Conservation (phyloP, 768 basidiomycete species). For the Auricularia sp. region DNA sequence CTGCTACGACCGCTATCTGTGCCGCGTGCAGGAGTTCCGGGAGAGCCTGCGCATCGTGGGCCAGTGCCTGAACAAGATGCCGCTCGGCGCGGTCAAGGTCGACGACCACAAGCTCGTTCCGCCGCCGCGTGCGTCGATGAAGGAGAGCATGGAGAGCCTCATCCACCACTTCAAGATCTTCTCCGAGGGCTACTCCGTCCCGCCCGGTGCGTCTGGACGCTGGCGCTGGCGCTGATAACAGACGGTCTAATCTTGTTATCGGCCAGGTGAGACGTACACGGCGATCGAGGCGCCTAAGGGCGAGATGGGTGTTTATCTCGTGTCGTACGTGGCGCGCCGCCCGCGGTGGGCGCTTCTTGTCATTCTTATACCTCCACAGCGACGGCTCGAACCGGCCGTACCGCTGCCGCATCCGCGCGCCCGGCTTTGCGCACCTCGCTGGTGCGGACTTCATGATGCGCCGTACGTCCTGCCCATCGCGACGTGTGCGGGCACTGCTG, state of each 20-base stretch:
- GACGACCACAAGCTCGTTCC: slow-evolving; percentile 98
- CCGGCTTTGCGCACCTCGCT: slow-evolving; percentile 91
- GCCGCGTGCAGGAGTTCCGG: slow-evolving; percentile 96
- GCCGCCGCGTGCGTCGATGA: slow-evolving; percentile 95
- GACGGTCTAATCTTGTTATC: not conserved
- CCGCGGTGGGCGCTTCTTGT: too few relatives aligned
- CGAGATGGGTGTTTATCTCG: slow-evolving; percentile 97
- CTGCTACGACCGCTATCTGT: slow-evolving; percentile 95
- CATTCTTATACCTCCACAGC: slow-evolving; percentile 24
- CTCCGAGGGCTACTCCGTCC: slow-evolving; percentile 94
- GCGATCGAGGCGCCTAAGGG: slow-evolving; percentile 99
- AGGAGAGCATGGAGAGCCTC: slow-evolving; percentile 96
- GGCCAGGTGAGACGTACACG: slow-evolving; percentile 70
- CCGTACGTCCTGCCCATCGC: slow-evolving; percentile 40
- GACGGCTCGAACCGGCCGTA: slow-evolving; percentile 96
- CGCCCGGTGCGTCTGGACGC: slow-evolving; percentile 43
- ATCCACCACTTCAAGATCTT: slow-evolving; percentile 99
- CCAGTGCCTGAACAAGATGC: slow-evolving; percentile 95
- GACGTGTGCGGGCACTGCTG: slow-evolving; percentile 3
- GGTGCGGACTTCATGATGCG: slow-evolving; percentile 98
- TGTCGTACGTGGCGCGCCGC: slow-evolving; percentile 52
- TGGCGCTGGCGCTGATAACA: not conserved
- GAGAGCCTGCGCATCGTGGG: slow-evolving; percentile 84
- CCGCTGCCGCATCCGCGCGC: slow-evolving; percentile 93
- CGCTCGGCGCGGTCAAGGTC: slow-evolving; percentile 81